phyloP scores from a whole-genome alignment of 2,329 filamentous ascomycete genomes.

The Gnomoniopsis sp. region DNA sequence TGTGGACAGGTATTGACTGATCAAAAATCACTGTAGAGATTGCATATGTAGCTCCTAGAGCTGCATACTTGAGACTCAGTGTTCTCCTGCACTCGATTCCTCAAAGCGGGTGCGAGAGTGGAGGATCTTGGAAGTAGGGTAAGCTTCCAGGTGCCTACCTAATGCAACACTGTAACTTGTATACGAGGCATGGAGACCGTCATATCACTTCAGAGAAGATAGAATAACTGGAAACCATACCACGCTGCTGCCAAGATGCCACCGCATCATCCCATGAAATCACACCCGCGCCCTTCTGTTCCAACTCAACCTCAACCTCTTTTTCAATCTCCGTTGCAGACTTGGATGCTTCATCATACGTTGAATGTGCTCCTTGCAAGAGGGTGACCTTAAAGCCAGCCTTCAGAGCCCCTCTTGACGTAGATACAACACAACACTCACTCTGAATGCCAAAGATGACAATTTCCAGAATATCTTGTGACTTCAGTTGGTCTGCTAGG shows the following conservation, averaged over 20 bases:
- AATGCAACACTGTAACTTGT: not conserved
- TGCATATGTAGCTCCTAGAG: too few species aligned
- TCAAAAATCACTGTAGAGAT: too few species aligned
- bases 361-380: conserved; percentile 30
- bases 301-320: conserved; percentile 25
- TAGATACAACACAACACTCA: conserved; percentile 29
- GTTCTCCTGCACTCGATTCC: too few species aligned
- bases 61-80: too few species aligned
- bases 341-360: conserved; percentile 23
- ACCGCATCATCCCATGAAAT: conserved; percentile 23
- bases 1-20: too few species aligned
- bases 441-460: conserved; percentile 30
- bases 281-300: conserved; percentile 21
- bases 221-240: conserved; percentile 13
- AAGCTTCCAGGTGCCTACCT: not conserved
- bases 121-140: too few species aligned
- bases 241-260: conserved; percentile 13
- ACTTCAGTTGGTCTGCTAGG: conserved; percentile 24
- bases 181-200: not conserved
- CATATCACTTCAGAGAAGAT: conserved; percentile 9
- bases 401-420: conserved; percentile 25
- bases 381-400: conserved; percentile 28
- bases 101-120: too few species aligned
- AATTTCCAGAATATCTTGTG: conserved; percentile 22
- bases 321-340: conserved; percentile 26